These are phyloP conservation scores for Trichoderma asperellum DNA, from an alignment of 2,329 filamentous ascomycete species.

Conservation along the genomic window DNA sequence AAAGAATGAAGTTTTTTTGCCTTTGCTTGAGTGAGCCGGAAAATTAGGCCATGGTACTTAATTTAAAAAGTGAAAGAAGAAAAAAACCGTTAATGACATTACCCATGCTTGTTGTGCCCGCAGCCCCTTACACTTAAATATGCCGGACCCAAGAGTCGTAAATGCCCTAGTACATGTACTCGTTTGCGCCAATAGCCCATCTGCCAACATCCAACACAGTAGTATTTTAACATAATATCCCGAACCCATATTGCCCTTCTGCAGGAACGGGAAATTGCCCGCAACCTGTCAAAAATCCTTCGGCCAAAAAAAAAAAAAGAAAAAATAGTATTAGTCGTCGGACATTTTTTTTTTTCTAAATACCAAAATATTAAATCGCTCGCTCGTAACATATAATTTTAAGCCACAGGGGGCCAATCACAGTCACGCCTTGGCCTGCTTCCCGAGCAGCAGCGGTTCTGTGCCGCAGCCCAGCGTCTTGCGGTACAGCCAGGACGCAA, in stretches of 20 bases:
- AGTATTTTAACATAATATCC: not conserved
- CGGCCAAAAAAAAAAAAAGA: not conserved
- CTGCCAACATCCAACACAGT: not conserved
- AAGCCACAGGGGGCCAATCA: not conserved
- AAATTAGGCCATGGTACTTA: not conserved
- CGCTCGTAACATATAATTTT: not conserved
- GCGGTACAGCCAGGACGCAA: constrained; percentile 60
- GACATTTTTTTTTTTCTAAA: not conserved
- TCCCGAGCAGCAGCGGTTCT: constrained; percentile 20
- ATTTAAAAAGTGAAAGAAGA: constrained; percentile 11
- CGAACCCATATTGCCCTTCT: not conserved
- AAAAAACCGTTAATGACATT: constrained; percentile 4
- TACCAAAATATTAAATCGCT: not conserved
- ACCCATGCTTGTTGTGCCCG: not conserved
- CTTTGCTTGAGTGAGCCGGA: not conserved
- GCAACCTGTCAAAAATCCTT: not conserved
- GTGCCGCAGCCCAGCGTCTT: constrained; percentile 20
- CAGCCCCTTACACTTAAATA: not conserved
- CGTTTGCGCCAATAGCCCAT: not conserved
- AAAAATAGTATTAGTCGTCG: not conserved
- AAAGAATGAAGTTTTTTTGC: not conserved
- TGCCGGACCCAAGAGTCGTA: not conserved
- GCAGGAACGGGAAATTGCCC: not conserved
- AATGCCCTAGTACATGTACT: not conserved
- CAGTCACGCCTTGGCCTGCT: constrained; percentile 28